Percentiles rank a stretch among this genome's conserved stretches.
Conservation (phyloP, 345 rosid genomes). For the Leavenworthia alabamica region DNA sequence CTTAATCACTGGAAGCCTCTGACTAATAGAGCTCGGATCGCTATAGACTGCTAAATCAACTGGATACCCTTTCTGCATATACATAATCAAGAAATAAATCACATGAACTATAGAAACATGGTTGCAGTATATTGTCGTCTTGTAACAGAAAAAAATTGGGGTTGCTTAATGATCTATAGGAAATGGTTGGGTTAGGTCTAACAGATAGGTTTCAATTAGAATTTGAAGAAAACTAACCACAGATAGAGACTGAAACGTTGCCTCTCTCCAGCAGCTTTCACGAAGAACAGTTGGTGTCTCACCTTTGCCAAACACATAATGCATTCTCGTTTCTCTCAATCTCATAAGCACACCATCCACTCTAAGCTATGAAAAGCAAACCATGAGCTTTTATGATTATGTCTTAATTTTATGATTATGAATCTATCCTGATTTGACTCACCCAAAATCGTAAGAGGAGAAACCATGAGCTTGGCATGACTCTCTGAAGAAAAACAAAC, state of each 20-base stretch:
- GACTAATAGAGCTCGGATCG: slow-evolving; percentile 82
- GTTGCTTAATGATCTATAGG: slow-evolving; percentile 1
- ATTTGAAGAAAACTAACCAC: slow-evolving; percentile 45
- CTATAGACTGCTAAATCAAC: slow-evolving; percentile 63
- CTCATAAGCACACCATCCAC: slow-evolving; percentile 98
- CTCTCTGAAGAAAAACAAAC: slow-evolving; percentile 52
- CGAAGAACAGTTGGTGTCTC: slow-evolving; percentile 55
- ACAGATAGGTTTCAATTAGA: background rate
- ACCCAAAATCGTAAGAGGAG: slow-evolving; percentile 97
- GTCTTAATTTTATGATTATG: background rate
- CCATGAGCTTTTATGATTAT: too few species aligned
- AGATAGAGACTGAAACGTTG: slow-evolving; percentile 62
- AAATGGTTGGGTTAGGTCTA: background rate
- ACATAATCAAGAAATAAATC: slow-evolving; percentile 2
- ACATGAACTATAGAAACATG: too few species aligned
- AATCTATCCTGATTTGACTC: slow-evolving; percentile 29
- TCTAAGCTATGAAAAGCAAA: slow-evolving; percentile 57
- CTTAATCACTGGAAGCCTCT: slow-evolving; percentile 78
- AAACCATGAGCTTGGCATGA: slow-evolving; percentile 97
- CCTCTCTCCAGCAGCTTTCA: slow-evolving; percentile 93
- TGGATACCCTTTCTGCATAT: slow-evolving; percentile 82
- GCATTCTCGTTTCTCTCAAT: slow-evolving; percentile 87
- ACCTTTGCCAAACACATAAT: slow-evolving; percentile 50
- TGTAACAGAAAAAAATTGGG: background rate
- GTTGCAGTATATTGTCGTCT: too few species aligned